Evolutionary conservation across 1,284 basidiomycete species (phyloP), one percentile per base, ranked within the genome.

Genomic region (Leccinum solheimii): DNA sequence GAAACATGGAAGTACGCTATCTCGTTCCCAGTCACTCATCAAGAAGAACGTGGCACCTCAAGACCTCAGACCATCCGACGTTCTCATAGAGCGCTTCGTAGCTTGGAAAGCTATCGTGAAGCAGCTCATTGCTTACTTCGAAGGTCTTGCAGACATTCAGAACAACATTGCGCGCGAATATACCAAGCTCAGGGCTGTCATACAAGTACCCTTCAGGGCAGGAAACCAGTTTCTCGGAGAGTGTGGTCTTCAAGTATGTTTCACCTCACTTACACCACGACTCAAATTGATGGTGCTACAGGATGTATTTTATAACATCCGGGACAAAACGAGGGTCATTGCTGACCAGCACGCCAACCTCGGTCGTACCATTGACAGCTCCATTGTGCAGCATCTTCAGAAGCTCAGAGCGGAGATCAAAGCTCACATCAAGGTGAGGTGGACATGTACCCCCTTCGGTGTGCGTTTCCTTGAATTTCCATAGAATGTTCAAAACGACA

Each of bases 341-440:
- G 95, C 97, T 9, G 97, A 99, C 79, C 93, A 97, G 65, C 96
- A 98, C 75, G 94, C 96, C 26, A 97, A 97, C 73, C 86, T 99
- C 6, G 96, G 96, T 3, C 90, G 95, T 64, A 98, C 97, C 3
- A 92, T 99, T 72, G 96, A 99, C 71, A 93, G 92, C 51, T 97
- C 95, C 14, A 98, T 99, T 69, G 97, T 99, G 2, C 95, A 98
- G 78, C 97, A 98, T 76, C 84, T 99, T 38, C 92, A 97, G 78
- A 98, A 98, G 79, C 84, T 99, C 30, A 83, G 92, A 52, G 82
- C 87, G 13, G 97, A 99, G 79, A 95, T 99, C 78, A 98, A 98
- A 80, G 96, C 96, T 2, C 97, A 99, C 79, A 91, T 97, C 75
- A 96, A 94, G 83, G 90, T 38, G 36, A 38, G 36, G 87, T 65